Evolutionary conservation across 345 rosid genomes (phyloP).

Genomic region (Citrus cavaleriei): DNA sequence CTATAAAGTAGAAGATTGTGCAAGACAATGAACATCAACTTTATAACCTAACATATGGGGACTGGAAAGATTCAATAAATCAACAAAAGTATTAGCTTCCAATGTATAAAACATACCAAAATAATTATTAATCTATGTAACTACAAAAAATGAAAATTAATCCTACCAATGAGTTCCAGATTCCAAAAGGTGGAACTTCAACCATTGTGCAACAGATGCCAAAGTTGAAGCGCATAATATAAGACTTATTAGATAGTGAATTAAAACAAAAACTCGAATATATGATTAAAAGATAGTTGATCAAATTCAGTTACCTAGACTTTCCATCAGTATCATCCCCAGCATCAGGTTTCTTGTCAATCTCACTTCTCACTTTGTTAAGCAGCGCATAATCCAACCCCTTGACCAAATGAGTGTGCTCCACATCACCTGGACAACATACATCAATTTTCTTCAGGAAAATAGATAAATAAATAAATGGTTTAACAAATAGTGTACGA

Average conservation of each 20-base stretch:
- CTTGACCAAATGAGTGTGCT: constrained; percentile 97
- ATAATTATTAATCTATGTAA: background rate
- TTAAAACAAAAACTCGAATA: too few relatives aligned
- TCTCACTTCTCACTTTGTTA: constrained; percentile 91
- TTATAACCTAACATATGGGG: background rate
- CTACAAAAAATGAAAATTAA: background rate
- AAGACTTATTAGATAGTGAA: background rate
- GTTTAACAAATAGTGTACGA: background rate
- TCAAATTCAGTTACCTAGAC: constrained; percentile 45
- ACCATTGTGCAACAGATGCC: background rate
- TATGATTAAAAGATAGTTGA: background rate
- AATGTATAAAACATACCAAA: background rate
- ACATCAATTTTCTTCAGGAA: background rate
- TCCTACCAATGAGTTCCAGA: background rate
- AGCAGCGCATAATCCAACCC: constrained; percentile 93
- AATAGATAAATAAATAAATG: background rate
- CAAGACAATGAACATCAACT: background rate
- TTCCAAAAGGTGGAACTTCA: background rate
- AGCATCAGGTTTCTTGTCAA: constrained; percentile 79
- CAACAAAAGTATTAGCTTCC: background rate
- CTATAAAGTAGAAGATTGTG: background rate
- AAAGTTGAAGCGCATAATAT: background rate
- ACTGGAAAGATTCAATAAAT: background rate
- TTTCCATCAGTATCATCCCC: constrained; percentile 61
- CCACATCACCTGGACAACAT: constrained; percentile 70